Percentiles rank a stretch among this genome's conserved stretches.
Evolutionary conservation across 2,329 filamentous ascomycete species (phyloP).

Genomic region (Pestalotiopsis sp.): DNA sequence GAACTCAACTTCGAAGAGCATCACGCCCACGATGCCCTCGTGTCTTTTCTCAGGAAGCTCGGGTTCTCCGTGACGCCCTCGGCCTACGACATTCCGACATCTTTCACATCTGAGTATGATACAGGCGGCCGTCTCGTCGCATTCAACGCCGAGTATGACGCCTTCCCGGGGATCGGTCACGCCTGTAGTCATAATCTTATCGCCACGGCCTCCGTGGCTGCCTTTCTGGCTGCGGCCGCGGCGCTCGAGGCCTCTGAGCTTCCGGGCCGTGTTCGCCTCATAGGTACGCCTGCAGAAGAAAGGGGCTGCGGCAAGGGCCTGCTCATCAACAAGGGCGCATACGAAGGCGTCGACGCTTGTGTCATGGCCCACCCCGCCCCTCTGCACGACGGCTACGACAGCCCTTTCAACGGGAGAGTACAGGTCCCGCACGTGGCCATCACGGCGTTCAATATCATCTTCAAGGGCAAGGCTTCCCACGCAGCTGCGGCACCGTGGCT

Average conservation of each 20-base stretch:
- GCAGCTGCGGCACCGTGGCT: conserved; percentile 37
- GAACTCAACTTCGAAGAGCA: conserved; percentile 27
- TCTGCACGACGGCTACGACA: conserved; percentile 5
- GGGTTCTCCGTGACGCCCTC: conserved; percentile 47
- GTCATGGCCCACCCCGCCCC: conserved; percentile 31
- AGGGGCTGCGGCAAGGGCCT: conserved; percentile 42
- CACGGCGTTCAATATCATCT: conserved; percentile 32
- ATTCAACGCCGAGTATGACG: conserved; percentile 38
- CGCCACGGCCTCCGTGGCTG: conserved; percentile 38
- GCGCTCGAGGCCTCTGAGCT: conserved; percentile 28
- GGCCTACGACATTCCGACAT: conserved; percentile 51
- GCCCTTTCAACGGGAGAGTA: conserved; percentile 21
- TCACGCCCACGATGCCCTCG: conserved; percentile 51
- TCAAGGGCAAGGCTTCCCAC: conserved; percentile 34
- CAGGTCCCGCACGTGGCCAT: conserved; percentile 32
- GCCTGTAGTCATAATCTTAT: conserved; percentile 48
- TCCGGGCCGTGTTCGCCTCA: conserved; percentile 37
- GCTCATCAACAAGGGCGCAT: conserved; percentile 34
- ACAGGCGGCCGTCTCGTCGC: conserved; percentile 40
- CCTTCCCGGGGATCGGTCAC: conserved; percentile 35
- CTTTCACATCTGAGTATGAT: conserved; percentile 48
- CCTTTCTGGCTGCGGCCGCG: conserved; percentile 37
- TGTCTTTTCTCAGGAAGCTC: conserved; percentile 40
- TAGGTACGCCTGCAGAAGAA: conserved; percentile 45
- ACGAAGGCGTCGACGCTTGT: conserved; percentile 25